Evolutionary conservation across 495 filamentous ascomycete species (phyloP).

Genomic region (Chaetomium cochliodes): DNA sequence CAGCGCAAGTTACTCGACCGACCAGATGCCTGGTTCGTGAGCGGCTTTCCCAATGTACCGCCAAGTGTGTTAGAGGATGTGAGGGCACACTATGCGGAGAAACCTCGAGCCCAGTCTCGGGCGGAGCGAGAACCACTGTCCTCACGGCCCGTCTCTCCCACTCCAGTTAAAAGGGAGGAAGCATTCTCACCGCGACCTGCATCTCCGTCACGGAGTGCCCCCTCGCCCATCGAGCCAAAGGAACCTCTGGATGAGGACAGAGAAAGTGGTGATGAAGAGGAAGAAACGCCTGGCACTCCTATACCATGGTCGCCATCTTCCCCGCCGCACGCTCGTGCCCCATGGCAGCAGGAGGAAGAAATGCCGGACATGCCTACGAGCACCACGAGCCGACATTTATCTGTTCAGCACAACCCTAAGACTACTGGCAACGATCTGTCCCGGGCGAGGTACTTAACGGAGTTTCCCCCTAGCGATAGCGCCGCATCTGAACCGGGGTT

Average conservation of each 20-base stretch:
- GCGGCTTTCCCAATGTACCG: conserved; percentile 41
- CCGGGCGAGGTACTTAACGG: background rate
- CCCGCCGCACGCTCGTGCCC: background rate
- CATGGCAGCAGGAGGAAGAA: background rate
- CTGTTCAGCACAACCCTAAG: background rate
- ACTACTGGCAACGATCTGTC: background rate
- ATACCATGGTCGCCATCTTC: conserved; percentile 28
- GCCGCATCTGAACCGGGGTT: conserved; percentile 50
- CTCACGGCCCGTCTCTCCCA: background rate
- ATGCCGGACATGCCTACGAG: background rate
- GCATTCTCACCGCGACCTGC: background rate
- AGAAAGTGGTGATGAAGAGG: background rate
- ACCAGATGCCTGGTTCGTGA: conserved; percentile 43
- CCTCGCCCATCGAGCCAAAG: background rate
- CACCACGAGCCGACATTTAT: background rate
- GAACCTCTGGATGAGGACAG: background rate
- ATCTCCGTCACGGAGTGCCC: background rate
- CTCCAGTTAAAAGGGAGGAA: background rate
- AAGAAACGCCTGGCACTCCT: background rate
- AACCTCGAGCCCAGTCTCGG: background rate
- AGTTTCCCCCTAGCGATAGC: conserved; percentile 39
- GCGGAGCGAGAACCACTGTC: background rate
- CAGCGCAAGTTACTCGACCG: conserved; percentile 60
- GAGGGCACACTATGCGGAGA: conserved; percentile 6
- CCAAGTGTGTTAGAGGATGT: conserved; percentile 39